Conservation (phyloP, 805 yeast species). For the Candida railenensis region DNA sequence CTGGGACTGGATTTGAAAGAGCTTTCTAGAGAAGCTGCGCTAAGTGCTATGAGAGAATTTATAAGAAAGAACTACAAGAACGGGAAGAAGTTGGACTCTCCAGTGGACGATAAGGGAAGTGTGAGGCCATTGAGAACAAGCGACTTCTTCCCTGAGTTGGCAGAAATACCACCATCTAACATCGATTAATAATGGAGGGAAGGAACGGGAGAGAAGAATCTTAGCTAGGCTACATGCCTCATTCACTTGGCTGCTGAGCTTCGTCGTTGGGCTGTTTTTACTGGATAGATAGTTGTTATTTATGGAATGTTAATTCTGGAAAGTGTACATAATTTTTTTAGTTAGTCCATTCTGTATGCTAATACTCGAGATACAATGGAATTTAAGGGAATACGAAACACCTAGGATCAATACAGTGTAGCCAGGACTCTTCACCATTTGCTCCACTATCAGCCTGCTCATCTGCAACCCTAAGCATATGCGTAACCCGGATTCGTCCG, state of each 20-base stretch:
- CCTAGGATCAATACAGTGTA: no score
- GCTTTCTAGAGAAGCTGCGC: conserved; percentile 89
- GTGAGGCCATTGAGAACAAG: conserved; percentile 63
- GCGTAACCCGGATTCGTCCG: conserved; percentile 2
- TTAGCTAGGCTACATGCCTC: no score
- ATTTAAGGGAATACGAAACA: no score
- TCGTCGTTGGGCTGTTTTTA: no score
- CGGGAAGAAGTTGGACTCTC: conserved; percentile 24
- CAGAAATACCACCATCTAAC: conserved; percentile 14
- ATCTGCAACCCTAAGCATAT: background rate
- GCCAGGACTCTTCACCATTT: no score
- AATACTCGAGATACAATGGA: no score
- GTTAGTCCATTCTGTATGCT: no score
- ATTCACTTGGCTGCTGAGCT: no score
- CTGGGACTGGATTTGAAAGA: conserved; percentile 94
- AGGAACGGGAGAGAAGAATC: background rate
- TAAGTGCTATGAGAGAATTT: conserved; percentile 83
- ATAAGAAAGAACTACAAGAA: conserved; percentile 57
- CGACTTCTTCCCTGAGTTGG: conserved; percentile 50
- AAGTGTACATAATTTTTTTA: no score
- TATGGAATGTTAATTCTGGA: no score
- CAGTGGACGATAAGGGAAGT: conserved; percentile 27
- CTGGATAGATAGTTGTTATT: no score
- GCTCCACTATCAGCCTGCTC: background rate
- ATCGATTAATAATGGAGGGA: conserved; percentile 21